A percentile compares a stretch with the other conserved stretches of the same genome.
Evolutionary conservation across 768 basidiomycete genomes (phyloP).

Genomic region (Amanita subjunquillea): DNA sequence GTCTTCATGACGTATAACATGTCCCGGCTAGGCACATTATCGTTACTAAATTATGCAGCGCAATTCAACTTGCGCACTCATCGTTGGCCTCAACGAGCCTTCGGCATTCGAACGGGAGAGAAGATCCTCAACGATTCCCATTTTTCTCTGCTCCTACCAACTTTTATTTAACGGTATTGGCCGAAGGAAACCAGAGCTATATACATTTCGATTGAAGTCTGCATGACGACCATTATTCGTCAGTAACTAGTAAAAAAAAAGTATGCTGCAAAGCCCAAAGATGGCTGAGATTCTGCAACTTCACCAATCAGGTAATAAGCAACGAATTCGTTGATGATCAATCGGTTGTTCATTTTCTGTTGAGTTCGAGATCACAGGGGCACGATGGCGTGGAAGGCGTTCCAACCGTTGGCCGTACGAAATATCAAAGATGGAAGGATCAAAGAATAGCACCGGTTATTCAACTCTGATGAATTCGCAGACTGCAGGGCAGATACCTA

Average conservation of each 20-base stretch:
- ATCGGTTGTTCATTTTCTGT: too few species aligned
- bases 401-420: too few species aligned
- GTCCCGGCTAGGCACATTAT: slow-evolving; percentile 7
- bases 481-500: too few species aligned
- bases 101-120: slow-evolving; percentile 45
- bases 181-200: background rate
- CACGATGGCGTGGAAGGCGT: too few species aligned
- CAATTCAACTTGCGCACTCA: slow-evolving; percentile 16
- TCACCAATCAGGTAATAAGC: too few species aligned
- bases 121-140: slow-evolving; percentile 62
- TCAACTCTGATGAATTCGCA: too few species aligned
- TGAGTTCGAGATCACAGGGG: too few species aligned
- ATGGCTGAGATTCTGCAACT: too few species aligned
- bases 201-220: slow-evolving; percentile 14
- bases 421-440: too few species aligned
- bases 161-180: slow-evolving; percentile 34
- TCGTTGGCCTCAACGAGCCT: slow-evolving; percentile 76
- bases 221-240: slow-evolving; percentile 9
- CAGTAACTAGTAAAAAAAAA: background rate
- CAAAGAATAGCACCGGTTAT: too few species aligned
- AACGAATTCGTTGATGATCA: too few species aligned
- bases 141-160: slow-evolving; percentile 31
- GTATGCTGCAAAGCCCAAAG: too few species aligned
- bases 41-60: background rate
- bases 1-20: slow-evolving; percentile 1